Conservation (phyloP, 371 early-diverging fungal genomes). For the Amoeboaphelidium protococcarum region DNA sequence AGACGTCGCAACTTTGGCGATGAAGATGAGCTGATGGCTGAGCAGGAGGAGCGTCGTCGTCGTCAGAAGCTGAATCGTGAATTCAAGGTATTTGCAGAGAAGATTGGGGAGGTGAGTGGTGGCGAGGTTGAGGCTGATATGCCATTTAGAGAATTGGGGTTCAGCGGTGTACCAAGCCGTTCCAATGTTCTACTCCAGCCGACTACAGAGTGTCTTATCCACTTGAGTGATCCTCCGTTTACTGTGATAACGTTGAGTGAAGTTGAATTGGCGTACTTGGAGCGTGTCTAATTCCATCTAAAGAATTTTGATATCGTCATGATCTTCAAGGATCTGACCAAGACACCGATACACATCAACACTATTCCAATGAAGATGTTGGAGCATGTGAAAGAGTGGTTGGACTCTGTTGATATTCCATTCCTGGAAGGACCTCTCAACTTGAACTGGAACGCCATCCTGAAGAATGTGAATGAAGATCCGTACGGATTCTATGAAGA, state of each 20-base stretch:
- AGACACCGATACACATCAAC: constrained; percentile 80
- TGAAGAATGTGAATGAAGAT: constrained; percentile 93
- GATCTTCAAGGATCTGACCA: constrained; percentile 82
- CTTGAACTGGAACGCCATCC: constrained; percentile 91
- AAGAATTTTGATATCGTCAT: constrained; percentile 98
- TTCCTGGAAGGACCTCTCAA: constrained; percentile 93
- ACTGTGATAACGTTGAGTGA: constrained; percentile 77
- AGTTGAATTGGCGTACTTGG: constrained; percentile 92
- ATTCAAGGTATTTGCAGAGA: constrained; percentile 77
- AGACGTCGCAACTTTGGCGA: constrained; percentile 76
- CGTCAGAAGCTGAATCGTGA: constrained; percentile 72
- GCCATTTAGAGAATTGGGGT: constrained; percentile 81
- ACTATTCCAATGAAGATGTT: constrained; percentile 83
- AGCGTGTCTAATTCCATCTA: constrained; percentile 91
- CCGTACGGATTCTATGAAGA: constrained; percentile 84
- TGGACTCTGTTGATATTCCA: constrained; percentile 86
- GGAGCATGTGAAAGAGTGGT: constrained; percentile 91
- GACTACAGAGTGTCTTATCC: constrained; percentile 76
- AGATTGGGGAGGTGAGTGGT: constrained; percentile 51
- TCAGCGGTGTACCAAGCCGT: constrained; percentile 87
- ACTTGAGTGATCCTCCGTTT: constrained; percentile 90
- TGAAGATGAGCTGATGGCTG: constrained; percentile 84
- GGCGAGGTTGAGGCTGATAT: constrained; percentile 58
- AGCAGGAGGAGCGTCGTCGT: constrained; percentile 74
- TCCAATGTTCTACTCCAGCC: constrained; percentile 87